Evolutionary conservation across 2,329 filamentous ascomycete species (phyloP), one percentile per base, ranked within the genome.

Genomic region (Fusarium sp.): DNA sequence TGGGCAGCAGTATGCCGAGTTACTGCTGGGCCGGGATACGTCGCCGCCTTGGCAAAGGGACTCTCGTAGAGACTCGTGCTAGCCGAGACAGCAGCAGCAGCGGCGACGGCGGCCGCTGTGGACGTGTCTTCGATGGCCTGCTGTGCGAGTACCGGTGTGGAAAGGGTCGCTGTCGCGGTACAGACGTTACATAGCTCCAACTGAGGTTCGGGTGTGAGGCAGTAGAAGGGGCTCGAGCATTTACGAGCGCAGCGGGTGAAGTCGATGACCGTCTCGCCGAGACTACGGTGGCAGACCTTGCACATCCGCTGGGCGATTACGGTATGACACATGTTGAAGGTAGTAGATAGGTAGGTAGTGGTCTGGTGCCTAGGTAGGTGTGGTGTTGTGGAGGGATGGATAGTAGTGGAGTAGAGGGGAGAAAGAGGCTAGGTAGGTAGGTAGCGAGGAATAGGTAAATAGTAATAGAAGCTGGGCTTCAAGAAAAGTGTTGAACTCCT

Each of bases 221-320:
- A 76, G 70, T 80, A 80, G 69, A 77, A 79, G 45, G 78, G 78
- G 61, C 77, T 80, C 62, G 72, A 71, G 73, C 78, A 80, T 73
- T 74, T 77, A 69, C 78, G 78, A 62, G 76, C 79, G 66, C 78
- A 80, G 45, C 71, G 69, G 31, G 72, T 76, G 64, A 80, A 80
- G 71, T 74, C 78, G 70, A 79, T 79, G 52, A 78, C 78, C 37
- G 68, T 77, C 76, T 80, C 78, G 61, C 78, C 78, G 40, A 79
- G 76, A 58, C 71, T 70, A 64, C 70, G 65, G 34, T 70, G 73
- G 70, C 78, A 80, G 69, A 71, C 70, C 66, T 75, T 72, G 71
- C 78, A 80, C 71, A 79, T 71, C 66, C 77, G 79, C 72, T 79
- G 75, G 34, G 79, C 79, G 40, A 79, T 72, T 66, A 79, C 73